A percentile compares a stretch with the other conserved stretches of the same genome.
Conservation (phyloP, 495 filamentous ascomycete genomes). For the Paragyromitra xinjiangensis region DNA sequence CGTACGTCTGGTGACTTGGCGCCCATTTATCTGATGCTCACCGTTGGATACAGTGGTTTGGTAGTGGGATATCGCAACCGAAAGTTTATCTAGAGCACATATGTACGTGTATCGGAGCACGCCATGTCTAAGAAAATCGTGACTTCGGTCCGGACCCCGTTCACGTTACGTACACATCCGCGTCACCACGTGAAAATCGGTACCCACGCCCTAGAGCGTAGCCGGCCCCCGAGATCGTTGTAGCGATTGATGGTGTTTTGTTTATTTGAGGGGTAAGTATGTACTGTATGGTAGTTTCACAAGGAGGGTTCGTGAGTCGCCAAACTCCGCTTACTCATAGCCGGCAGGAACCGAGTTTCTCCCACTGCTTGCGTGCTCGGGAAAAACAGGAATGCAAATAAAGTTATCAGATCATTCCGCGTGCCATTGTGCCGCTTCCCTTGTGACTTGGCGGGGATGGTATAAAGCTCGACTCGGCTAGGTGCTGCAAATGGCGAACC, state of each 20-base stretch:
- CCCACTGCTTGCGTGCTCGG: constrained; percentile 6
- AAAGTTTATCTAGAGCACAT: background rate
- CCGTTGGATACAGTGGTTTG: background rate
- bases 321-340: background rate
- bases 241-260: background rate
- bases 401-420: constrained; percentile 48
- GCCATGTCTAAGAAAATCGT: background rate
- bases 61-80: constrained; percentile 6
- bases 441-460: background rate
- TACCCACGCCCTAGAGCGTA: background rate
- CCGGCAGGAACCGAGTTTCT: constrained; percentile 10
- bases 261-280: background rate
- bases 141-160: constrained; percentile 22
- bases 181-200: constrained; percentile 10
- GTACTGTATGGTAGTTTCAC: no score
- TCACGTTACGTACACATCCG: constrained; percentile 7
- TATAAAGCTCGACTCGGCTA: background rate
- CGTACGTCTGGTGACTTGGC: constrained; percentile 17
- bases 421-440: background rate
- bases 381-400: constrained; percentile 41
- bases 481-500: background rate
- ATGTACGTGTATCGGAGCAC: background rate
- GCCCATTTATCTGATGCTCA: constrained; percentile 19
- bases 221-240: background rate
- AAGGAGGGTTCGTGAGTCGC: background rate